Conservation (phyloP, 345 rosid genomes). For the Pugionium cornutum region DNA sequence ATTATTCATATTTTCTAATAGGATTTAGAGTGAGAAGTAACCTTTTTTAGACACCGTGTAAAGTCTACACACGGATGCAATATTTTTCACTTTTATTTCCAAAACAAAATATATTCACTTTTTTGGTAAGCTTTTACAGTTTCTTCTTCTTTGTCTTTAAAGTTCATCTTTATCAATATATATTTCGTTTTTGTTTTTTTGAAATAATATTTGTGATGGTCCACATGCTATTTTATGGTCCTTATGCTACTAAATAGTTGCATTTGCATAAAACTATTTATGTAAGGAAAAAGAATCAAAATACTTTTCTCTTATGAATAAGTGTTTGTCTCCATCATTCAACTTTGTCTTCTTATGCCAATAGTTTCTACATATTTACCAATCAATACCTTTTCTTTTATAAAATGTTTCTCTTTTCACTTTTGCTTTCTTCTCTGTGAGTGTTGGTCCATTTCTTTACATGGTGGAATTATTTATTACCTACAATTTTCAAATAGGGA, state of each 20-base stretch:
- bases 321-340: slow-evolving; percentile 20
- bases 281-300: not conserved
- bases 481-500: too few species aligned
- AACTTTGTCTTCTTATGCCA: slow-evolving; percentile 25
- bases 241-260: slow-evolving; percentile 20
- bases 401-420: slow-evolving; percentile 19
- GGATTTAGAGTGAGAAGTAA: slow-evolving; percentile 14
- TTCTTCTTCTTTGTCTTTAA: slow-evolving; percentile 35
- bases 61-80: slow-evolving; percentile 32
- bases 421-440: slow-evolving; percentile 8
- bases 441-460: slow-evolving; percentile 21
- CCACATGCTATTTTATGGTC: slow-evolving; percentile 27
- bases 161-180: slow-evolving; percentile 8
- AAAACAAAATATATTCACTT: slow-evolving; percentile 10
- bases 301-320: slow-evolving; percentile 20
- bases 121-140: slow-evolving; percentile 31
- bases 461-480: slow-evolving; percentile 5
- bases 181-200: not conserved
- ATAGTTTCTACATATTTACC: slow-evolving; percentile 12
- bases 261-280: slow-evolving; percentile 22
- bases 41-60: slow-evolving; percentile 18
- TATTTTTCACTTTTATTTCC: not conserved
- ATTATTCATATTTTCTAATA: slow-evolving; percentile 11
- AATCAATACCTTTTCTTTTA: slow-evolving; percentile 14
- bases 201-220: slow-evolving; percentile 24